These are phyloP conservation scores for Lactarius tabidus DNA, from an alignment of 768 basidiomycete genomes.

Conservation along the genomic window DNA sequence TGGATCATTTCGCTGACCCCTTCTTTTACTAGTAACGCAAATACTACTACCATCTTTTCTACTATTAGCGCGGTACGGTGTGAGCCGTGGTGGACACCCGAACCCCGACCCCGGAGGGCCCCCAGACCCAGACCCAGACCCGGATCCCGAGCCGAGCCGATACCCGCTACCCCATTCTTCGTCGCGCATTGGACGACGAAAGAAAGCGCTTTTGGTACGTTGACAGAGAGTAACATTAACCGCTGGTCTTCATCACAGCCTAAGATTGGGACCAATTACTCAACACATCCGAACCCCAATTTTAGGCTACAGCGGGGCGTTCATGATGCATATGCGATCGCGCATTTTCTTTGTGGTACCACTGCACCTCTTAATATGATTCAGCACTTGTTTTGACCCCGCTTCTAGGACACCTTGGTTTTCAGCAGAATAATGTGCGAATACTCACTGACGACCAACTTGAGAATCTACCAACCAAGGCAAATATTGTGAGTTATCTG, in stretches of 20 bases:
- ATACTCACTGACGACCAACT: not conserved
- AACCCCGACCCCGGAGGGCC: too few relatives aligned
- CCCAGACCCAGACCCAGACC: too few relatives aligned
- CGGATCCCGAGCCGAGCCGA: too few relatives aligned
- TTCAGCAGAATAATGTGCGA: not conserved
- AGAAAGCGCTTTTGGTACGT: not conserved
- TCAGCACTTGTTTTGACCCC: not conserved
- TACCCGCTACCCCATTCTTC: not conserved
- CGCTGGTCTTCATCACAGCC: not conserved
- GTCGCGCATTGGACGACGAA: not conserved
- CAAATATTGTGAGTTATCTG: slow-evolving; percentile 6
- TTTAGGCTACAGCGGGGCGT: not conserved
- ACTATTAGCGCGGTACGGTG: too few relatives aligned
- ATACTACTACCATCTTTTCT: not conserved
- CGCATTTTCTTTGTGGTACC: not conserved
- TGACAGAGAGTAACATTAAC: too few relatives aligned
- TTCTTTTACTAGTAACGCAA: not conserved
- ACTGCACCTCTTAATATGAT: not conserved
- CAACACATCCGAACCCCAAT: not conserved
- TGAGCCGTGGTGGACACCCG: too few relatives aligned
- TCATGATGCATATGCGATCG: not conserved
- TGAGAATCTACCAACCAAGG: not conserved
- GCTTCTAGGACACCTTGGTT: not conserved
- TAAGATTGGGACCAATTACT: slow-evolving; percentile 12
- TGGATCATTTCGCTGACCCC: not conserved